Percentiles rank a stretch among this genome's conserved stretches.
These are phyloP conservation scores for Sporothrix curviconia DNA, from an alignment of 2,329 filamentous ascomycete species.

Conservation along the genomic window DNA sequence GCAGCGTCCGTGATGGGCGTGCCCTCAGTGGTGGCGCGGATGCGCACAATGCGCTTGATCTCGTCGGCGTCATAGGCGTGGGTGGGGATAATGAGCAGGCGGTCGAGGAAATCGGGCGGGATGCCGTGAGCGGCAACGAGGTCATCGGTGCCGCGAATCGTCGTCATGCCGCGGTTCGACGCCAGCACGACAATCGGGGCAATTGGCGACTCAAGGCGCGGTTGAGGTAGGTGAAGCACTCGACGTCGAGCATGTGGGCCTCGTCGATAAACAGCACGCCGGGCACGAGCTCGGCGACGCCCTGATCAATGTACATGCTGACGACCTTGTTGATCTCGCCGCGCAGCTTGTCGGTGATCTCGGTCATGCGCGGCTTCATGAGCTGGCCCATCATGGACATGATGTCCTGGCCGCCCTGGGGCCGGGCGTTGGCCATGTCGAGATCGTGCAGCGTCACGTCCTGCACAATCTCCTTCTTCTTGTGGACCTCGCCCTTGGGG, in stretches of 20 bases:
- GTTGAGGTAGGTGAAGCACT: conserved; percentile 98
- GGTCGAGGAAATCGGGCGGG: conserved; percentile 85
- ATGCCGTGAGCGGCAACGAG: conserved; percentile 86
- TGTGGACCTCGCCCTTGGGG: conserved; percentile 97
- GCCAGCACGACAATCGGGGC: conserved; percentile 96
- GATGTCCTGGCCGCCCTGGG: conserved; percentile 95
- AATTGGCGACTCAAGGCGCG: conserved; percentile 90
- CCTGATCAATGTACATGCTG: conserved; percentile 97
- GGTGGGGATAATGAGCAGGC: conserved; percentile 92
- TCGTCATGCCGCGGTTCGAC: conserved; percentile 90
- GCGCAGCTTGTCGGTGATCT: conserved; percentile 96
- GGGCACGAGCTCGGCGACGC: conserved; percentile 94
- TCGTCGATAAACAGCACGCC: conserved; percentile 98
- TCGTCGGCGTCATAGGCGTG: conserved; percentile 81
- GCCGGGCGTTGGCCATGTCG: conserved; percentile 89
- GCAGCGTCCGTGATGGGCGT: conserved; percentile 75
- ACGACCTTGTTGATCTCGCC: conserved; percentile 98
- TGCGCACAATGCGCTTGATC: conserved; percentile 84
- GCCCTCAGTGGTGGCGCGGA: conserved; percentile 75
- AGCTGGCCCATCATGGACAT: conserved; percentile 99
- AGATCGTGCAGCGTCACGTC: conserved; percentile 96
- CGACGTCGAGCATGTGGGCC: conserved; percentile 99
- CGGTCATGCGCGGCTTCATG: conserved; percentile 99
- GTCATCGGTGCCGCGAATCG: conserved; percentile 80
- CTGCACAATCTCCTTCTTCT: conserved; percentile 99